A percentile compares a stretch with the other conserved stretches of the same genome.
Conservation (phyloP, 768 basidiomycete genomes). For the Collybiopsis luxurians region DNA sequence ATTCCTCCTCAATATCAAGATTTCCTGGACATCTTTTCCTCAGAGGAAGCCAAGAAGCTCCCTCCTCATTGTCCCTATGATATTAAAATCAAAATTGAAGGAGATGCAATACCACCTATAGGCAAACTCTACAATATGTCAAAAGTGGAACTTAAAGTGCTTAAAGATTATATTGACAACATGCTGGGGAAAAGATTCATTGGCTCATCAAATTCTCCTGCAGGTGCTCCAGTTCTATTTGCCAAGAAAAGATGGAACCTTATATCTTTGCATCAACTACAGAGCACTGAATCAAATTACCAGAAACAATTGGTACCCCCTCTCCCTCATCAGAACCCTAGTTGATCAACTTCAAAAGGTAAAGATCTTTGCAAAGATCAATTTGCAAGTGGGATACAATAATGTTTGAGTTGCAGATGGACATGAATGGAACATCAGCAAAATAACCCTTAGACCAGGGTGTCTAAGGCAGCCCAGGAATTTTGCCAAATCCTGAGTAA, state of each 20-base stretch:
- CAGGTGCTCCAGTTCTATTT: constrained; percentile 18
- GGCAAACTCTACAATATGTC: too few species aligned
- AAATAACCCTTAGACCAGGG: too few species aligned
- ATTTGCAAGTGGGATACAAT: constrained; percentile 39
- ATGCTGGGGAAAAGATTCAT: constrained; percentile 1
- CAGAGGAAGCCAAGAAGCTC: background rate
- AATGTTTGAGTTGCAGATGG: constrained; percentile 38
- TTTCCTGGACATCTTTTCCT: background rate
- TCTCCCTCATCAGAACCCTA: constrained; percentile 32
- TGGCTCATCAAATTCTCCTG: background rate
- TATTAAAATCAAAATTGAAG: too few species aligned
- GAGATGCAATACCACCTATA: too few species aligned
- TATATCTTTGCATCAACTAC: constrained; percentile 17
- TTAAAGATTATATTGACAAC: background rate
- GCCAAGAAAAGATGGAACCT: constrained; percentile 21
- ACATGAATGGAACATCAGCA: constrained; percentile 45
- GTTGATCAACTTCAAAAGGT: constrained; percentile 23
- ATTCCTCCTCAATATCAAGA: background rate
- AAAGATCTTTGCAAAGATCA: constrained; percentile 31
- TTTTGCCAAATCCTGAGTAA: too few species aligned
- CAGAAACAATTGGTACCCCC: constrained; percentile 28
- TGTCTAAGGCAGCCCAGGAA: too few species aligned
- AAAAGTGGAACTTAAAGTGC: background rate
- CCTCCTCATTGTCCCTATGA: background rate
- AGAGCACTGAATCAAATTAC: constrained; percentile 28